phyloP scores from a whole-genome alignment of 2,329 filamentous ascomycete genomes.

The Sclerotinia minor region DNA sequence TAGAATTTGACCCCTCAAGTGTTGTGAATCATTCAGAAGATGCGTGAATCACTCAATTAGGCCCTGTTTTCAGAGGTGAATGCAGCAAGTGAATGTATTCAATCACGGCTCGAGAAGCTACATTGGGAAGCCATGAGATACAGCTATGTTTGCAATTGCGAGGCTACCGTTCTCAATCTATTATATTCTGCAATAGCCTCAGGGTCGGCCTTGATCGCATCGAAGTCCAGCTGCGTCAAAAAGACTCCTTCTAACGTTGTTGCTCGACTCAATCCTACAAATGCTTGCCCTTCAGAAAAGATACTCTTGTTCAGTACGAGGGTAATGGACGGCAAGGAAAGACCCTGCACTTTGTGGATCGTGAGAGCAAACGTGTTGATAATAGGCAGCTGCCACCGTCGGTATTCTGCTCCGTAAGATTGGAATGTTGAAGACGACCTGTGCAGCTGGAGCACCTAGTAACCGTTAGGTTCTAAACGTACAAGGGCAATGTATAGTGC shows the following conservation, averaged over 20 bases:
- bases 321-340: slow-evolving; percentile 9
- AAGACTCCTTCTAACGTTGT: slow-evolving; percentile 10
- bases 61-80: slow-evolving; percentile 8
- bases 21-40: slow-evolving; percentile 10
- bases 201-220: slow-evolving; percentile 9
- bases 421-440: slow-evolving; percentile 10
- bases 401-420: slow-evolving; percentile 10
- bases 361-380: slow-evolving; percentile 10
- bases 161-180: slow-evolving; percentile 8
- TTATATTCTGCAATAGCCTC: slow-evolving; percentile 10
- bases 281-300: slow-evolving; percentile 10
- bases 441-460: slow-evolving; percentile 9
- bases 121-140: slow-evolving; percentile 8
- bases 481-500: slow-evolving; percentile 10
- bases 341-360: slow-evolving; percentile 8
- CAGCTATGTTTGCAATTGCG: slow-evolving; percentile 10
- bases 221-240: slow-evolving; percentile 8
- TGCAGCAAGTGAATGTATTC: slow-evolving; percentile 10
- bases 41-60: slow-evolving; percentile 7
- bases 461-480: slow-evolving; percentile 10
- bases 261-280: slow-evolving; percentile 10
- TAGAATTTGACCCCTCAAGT: slow-evolving; percentile 9
- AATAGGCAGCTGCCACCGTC: slow-evolving; percentile 9
- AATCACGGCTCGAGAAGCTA: slow-evolving; percentile 8
- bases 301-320: slow-evolving; percentile 10